phyloP scores from a whole-genome alignment of 2,329 filamentous ascomycete genomes.

The Alternaria hordeiaustralica region DNA sequence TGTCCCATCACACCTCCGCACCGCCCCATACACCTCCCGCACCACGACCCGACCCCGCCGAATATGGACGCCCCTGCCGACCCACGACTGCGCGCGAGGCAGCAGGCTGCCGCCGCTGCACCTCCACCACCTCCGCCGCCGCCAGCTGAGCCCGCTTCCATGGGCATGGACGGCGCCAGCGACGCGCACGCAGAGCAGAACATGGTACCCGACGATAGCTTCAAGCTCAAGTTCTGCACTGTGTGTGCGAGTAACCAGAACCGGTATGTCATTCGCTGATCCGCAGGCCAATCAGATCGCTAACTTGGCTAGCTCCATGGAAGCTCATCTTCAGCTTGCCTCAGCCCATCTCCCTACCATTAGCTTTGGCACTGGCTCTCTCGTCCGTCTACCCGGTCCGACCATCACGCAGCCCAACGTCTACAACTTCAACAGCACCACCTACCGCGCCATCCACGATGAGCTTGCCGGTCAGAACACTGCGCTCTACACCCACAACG shows the following conservation, averaged over 20 bases:
- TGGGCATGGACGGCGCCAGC: slow-evolving; percentile 38
- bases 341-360: slow-evolving; percentile 89
- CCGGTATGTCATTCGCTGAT: slow-evolving; percentile 63
- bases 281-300: background rate
- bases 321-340: slow-evolving; percentile 93
- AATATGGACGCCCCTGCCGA: slow-evolving; percentile 49
- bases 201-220: slow-evolving; percentile 59
- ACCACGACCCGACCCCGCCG: slow-evolving; percentile 5
- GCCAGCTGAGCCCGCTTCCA: slow-evolving; percentile 46
- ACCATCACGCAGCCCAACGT: slow-evolving; percentile 94
- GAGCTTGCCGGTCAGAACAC: slow-evolving; percentile 87
- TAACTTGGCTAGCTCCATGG: slow-evolving; percentile 76
- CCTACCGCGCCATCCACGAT: slow-evolving; percentile 92
- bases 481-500: slow-evolving; percentile 87
- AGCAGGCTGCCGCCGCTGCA: slow-evolving; percentile 57
- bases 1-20: background rate
- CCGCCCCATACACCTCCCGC: background rate
- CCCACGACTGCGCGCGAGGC: slow-evolving; percentile 58
- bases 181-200: slow-evolving; percentile 35
- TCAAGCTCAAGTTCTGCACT: slow-evolving; percentile 95
- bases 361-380: slow-evolving; percentile 94
- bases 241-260: slow-evolving; percentile 99
- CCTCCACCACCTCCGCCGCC: slow-evolving; percentile 59
- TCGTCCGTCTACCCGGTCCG: slow-evolving; percentile 90
- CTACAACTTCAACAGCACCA: slow-evolving; percentile 97